Conservation (phyloP, 768 basidiomycete genomes). For the Leucosporidium scottii region DNA sequence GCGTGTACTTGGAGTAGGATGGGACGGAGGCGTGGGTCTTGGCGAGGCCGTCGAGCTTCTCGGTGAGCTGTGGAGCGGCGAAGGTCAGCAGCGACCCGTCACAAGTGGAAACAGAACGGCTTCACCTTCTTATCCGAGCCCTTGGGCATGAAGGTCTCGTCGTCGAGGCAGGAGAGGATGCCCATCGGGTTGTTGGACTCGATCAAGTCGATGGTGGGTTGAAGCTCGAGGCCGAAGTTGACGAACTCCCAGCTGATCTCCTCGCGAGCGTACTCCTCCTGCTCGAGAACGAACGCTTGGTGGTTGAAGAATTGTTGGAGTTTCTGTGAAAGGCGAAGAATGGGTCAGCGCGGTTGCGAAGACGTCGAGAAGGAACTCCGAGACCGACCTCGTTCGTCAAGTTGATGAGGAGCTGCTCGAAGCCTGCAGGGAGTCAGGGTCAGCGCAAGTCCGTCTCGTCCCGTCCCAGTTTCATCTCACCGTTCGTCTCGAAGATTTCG, state of each 20-base stretch:
- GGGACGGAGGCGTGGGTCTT: slow-evolving; percentile 41
- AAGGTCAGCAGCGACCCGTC: neutral
- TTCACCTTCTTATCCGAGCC: slow-evolving; percentile 91
- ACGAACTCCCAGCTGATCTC: slow-evolving; percentile 96
- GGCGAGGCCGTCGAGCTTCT: slow-evolving; percentile 26
- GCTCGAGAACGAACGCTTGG: slow-evolving; percentile 99
- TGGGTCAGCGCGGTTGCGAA: neutral
- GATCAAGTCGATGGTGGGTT: slow-evolving; percentile 97
- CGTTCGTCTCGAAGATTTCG: slow-evolving; percentile 60
- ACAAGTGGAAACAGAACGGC: slow-evolving; percentile 41
- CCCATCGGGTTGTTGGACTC: slow-evolving; percentile 76
- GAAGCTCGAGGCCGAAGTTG: slow-evolving; percentile 94
- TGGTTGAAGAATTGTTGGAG: slow-evolving; percentile 98
- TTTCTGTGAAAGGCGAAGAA: slow-evolving; percentile 46
- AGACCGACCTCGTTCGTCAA: slow-evolving; percentile 72
- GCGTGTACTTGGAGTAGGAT: slow-evolving; percentile 66
- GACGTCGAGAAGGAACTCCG: neutral
- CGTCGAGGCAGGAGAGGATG: slow-evolving; percentile 85
- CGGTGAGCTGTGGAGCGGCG: slow-evolving; percentile 19
- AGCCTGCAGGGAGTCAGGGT: slow-evolving; percentile 43
- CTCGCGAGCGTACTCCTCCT: slow-evolving; percentile 95
- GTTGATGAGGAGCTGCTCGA: slow-evolving; percentile 97
- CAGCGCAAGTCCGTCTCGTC: neutral
- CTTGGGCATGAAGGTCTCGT: slow-evolving; percentile 99
- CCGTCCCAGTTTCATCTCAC: neutral